Percentiles rank a stretch among this genome's conserved stretches.
Evolutionary conservation across 2,329 filamentous ascomycete species (phyloP).

Genomic region (Metarhizium robertsii): DNA sequence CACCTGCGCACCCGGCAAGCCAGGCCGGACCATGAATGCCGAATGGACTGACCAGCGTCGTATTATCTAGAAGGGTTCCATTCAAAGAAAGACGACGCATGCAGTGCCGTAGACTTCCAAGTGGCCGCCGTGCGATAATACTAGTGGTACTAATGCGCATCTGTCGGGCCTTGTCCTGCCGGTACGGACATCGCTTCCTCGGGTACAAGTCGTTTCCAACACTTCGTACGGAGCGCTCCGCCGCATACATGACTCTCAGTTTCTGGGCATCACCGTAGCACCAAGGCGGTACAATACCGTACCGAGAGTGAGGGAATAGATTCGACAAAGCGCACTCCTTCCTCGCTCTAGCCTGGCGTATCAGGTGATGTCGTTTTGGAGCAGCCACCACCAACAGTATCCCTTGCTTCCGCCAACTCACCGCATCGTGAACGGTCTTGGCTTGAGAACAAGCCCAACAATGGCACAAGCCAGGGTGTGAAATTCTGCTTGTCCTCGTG

Average conservation of each 20-base stretch:
- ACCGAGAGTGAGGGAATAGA: too few relatives aligned
- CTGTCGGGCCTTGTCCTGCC: too few relatives aligned
- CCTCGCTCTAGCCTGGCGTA: neutral
- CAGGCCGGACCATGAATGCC: constrained; percentile 4
- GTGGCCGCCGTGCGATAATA: neutral
- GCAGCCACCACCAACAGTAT: neutral
- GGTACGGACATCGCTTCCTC: too few relatives aligned
- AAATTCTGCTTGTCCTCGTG: constrained; percentile 7
- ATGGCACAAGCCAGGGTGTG: neutral
- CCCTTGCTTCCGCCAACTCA: constrained; percentile 4
- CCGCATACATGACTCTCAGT: too few relatives aligned
- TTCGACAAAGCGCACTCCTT: too few relatives aligned
- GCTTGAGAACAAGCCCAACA: neutral
- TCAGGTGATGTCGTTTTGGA: neutral
- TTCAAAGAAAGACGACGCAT: neutral
- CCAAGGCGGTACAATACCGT: too few relatives aligned
- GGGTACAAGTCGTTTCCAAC: too few relatives aligned
- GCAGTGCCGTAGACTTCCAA: neutral
- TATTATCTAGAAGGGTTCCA: constrained; percentile 6
- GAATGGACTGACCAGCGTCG: constrained; percentile 3
- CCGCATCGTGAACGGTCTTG: constrained; percentile 3
- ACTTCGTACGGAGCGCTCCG: too few relatives aligned
- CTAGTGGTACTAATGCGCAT: too few relatives aligned
- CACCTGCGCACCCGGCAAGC: constrained; percentile 4
- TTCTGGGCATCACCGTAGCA: too few relatives aligned